A percentile compares a stretch with the other conserved stretches of the same genome.
These are phyloP conservation scores for Verbascum thapsus DNA, from an alignment of 257 asterid genomes.

Conservation along the genomic window DNA sequence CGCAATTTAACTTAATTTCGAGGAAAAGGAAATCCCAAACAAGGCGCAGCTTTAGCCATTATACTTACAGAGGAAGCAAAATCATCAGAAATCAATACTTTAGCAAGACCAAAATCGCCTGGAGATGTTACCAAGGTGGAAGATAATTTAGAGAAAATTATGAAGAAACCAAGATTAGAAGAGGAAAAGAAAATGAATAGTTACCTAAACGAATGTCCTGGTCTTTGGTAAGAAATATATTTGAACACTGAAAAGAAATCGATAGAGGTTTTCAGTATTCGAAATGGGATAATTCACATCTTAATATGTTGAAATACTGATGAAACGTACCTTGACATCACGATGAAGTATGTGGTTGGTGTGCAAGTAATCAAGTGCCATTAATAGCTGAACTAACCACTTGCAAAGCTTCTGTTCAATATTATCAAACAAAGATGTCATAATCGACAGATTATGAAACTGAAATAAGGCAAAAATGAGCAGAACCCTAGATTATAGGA, in stretches of 20 bases:
- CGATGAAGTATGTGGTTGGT: conserved; percentile 88
- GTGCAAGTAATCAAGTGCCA: conserved; percentile 97
- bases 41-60: conserved; percentile 18
- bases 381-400: conserved; percentile 91
- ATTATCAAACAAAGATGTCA: conserved; percentile 29
- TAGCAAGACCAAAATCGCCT: conserved; percentile 99
- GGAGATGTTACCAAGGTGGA: conserved; percentile 29
- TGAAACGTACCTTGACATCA: conserved; percentile 80
- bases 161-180: neutral
- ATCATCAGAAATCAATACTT: conserved; percentile 85
- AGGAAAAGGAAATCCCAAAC: conserved; percentile 2
- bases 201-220: conserved; percentile 95
- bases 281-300: conserved; percentile 7
- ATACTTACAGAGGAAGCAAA: conserved; percentile 94
- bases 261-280: conserved; percentile 16
- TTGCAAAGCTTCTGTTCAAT: conserved; percentile 84
- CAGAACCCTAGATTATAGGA: conserved; percentile 17
- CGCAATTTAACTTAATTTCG: neutral
- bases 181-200: neutral
- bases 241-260: conserved; percentile 76
- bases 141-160: conserved; percentile 19
- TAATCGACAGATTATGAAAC: conserved; percentile 11
- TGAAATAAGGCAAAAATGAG: conserved; percentile 4
- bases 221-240: conserved; percentile 89
- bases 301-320: conserved; percentile 4